phyloP scores from a whole-genome alignment of 345 rosid species.

The Angophora floribunda region DNA sequence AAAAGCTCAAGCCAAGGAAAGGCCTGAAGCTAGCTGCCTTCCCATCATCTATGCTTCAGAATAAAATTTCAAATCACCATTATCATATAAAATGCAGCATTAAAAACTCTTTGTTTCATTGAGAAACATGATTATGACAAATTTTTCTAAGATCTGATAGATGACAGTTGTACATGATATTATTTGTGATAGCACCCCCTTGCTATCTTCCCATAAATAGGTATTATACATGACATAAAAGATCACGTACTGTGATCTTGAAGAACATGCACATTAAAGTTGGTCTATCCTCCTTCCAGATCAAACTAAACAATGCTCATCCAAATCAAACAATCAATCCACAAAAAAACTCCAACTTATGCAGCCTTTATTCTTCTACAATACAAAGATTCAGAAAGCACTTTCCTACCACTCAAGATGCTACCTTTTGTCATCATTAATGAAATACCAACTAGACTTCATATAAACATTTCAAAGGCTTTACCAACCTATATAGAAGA shows the following conservation, averaged over 20 bases:
- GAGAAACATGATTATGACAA: neutral
- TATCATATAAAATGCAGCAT: neutral
- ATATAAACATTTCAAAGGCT: too few relatives aligned
- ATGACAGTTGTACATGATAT: neutral
- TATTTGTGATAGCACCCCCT: neutral
- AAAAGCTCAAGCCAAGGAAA: neutral
- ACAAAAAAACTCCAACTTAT: neutral
- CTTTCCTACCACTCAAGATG: neutral
- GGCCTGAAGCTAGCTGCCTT: neutral
- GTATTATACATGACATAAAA: neutral
- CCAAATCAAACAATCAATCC: neutral
- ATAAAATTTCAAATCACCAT: neutral
- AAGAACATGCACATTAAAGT: neutral
- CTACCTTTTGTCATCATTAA: neutral
- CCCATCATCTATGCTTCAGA: neutral
- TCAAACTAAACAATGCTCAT: neutral
- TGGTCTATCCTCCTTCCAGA: neutral
- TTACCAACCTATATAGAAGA: neutral
- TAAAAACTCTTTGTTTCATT: neutral
- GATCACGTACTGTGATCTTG: neutral
- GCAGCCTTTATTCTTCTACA: neutral
- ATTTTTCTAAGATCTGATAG: neutral
- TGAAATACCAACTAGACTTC: neutral
- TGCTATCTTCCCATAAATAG: neutral
- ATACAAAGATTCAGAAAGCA: neutral